Evolutionary conservation across 805 yeast species (phyloP).

Genomic region (Candida endomychidarum): DNA sequence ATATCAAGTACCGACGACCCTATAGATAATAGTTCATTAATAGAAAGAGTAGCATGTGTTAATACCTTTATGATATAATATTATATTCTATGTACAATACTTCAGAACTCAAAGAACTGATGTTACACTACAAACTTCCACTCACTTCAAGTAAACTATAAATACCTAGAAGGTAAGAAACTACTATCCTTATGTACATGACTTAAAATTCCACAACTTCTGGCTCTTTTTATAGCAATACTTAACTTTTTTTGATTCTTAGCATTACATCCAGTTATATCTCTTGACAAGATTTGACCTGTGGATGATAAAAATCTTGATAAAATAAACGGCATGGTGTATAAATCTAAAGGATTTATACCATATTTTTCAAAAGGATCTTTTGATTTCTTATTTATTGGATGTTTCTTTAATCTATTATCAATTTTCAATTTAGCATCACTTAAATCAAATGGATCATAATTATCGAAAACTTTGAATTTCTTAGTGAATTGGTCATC

Average conservation of each 20-base stretch:
- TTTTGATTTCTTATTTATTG: conserved; percentile 21
- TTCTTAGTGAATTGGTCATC: conserved; percentile 38
- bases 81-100: too few relatives aligned
- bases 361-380: conserved; percentile 49
- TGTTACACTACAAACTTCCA: too few relatives aligned
- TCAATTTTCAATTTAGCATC: conserved; percentile 56
- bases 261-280: conserved; percentile 63
- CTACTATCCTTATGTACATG: conserved; percentile 65
- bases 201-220: conserved; percentile 77
- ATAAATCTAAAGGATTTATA: conserved; percentile 67
- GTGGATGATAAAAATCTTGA: conserved; percentile 64
- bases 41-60: too few relatives aligned
- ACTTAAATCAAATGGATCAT: conserved; percentile 83
- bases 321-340: conserved; percentile 68
- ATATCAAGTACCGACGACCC: too few relatives aligned
- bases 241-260: conserved; percentile 70
- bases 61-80: too few relatives aligned
- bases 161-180: conserved; percentile 39
- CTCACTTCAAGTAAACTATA: too few relatives aligned
- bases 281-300: conserved; percentile 76
- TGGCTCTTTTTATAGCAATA: conserved; percentile 76
- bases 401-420: conserved; percentile 26
- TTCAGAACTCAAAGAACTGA: too few relatives aligned
- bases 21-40: too few relatives aligned
- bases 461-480: conserved; percentile 53